Percentiles rank a stretch among this genome's conserved stretches.
phyloP scores from a whole-genome alignment of 805 yeast species.

The Candida awuae region DNA sequence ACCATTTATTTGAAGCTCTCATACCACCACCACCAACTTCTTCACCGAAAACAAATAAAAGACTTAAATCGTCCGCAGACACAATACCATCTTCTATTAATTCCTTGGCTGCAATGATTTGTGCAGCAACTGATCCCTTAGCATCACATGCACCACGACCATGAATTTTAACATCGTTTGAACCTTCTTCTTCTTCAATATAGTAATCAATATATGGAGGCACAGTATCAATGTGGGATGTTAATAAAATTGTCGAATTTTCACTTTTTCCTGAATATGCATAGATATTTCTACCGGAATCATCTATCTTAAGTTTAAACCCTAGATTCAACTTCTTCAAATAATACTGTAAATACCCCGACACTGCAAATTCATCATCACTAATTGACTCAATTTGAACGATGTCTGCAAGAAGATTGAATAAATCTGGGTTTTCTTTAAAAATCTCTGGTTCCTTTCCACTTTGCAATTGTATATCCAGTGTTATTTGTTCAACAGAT shows the following conservation, averaged over 20 bases:
- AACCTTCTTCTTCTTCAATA: slow-evolving; percentile 17
- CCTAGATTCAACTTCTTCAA: slow-evolving; percentile 39
- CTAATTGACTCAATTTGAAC: slow-evolving; percentile 31
- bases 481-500: neutral
- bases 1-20: slow-evolving; percentile 34
- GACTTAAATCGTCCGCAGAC: slow-evolving; percentile 46
- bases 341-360: slow-evolving; percentile 32
- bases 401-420: slow-evolving; percentile 30
- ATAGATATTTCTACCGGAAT: slow-evolving; percentile 33
- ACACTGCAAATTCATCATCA: slow-evolving; percentile 30
- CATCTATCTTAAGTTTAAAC: slow-evolving; percentile 35
- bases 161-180: slow-evolving; percentile 37
- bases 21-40: slow-evolving; percentile 63
- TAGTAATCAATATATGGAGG: slow-evolving; percentile 55
- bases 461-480: neutral
- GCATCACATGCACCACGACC: slow-evolving; percentile 70
- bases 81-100: slow-evolving; percentile 32
- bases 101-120: slow-evolving; percentile 46
- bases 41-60: slow-evolving; percentile 64
- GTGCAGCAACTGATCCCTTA: slow-evolving; percentile 63
- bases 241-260: slow-evolving; percentile 39
- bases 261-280: slow-evolving; percentile 44
- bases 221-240: slow-evolving; percentile 67
- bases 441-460: slow-evolving; percentile 4
- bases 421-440: slow-evolving; percentile 15